A percentile compares a stretch with the other conserved stretches of the same genome.
phyloP scores from a whole-genome alignment of 768 basidiomycete genomes.

The Trametes cingulata region DNA sequence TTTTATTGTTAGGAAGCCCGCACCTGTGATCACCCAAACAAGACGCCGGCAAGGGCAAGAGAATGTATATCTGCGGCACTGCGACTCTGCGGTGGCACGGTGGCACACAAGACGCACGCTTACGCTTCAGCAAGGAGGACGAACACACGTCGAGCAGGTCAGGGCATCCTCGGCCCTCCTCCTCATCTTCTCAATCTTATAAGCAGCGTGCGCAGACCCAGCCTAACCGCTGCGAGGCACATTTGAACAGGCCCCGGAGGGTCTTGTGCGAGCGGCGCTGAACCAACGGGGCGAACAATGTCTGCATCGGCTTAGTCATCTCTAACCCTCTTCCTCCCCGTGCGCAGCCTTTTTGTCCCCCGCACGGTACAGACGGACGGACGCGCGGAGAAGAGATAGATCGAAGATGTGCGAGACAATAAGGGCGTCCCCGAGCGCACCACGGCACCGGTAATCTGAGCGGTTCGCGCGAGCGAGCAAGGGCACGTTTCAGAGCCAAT shows the following conservation, averaged over 20 bases:
- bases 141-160: no score
- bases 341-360: slow-evolving; percentile 15
- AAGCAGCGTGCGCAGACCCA: not conserved
- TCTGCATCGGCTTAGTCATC: slow-evolving; percentile 20
- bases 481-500: slow-evolving; percentile 16
- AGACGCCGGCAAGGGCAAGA: not conserved
- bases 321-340: slow-evolving; percentile 3
- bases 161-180: no score
- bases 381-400: slow-evolving; percentile 1
- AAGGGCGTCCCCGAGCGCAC: not conserved
- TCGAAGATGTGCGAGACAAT: slow-evolving; percentile 18
- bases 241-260: not conserved
- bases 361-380: not conserved
- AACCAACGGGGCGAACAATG: slow-evolving; percentile 17
- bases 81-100: not conserved
- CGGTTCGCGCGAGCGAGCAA: not conserved
- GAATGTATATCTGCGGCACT: not conserved
- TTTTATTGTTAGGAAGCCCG: slow-evolving; percentile 3
- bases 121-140: no score
- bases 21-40: slow-evolving; percentile 2
- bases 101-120: no score
- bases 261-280: slow-evolving; percentile 17
- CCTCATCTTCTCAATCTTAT: not conserved
- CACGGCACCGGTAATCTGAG: not conserved
- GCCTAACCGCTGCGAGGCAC: not conserved